A percentile compares a stretch with the other conserved stretches of the same genome.
Conservation (phyloP, 306 rosid species). For the apple (Malus domestica) region ASM211411v1 NC_041805.1:6888001-6888500, state of each 20-base stretch:
- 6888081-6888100: neutral
- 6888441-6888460: slow-evolving; percentile 73
- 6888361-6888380: neutral
- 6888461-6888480: slow-evolving; percentile 70
- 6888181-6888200: neutral
- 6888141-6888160: neutral
- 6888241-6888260: slow-evolving; percentile 90
- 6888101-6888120: neutral
- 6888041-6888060: neutral
- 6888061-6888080: neutral
- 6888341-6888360: slow-evolving; percentile 5
- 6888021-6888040: neutral
- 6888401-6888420: slow-evolving; percentile 26
- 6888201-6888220: slow-evolving; percentile 11
- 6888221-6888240: slow-evolving; percentile 56
- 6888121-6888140: neutral
- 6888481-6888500: slow-evolving; percentile 49
- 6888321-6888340: neutral
- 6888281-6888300: slow-evolving; percentile 62
- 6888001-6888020: neutral
- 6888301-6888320: slow-evolving; percentile 21
- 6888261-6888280: slow-evolving; percentile 80
- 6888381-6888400: slow-evolving; percentile 17
- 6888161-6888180: neutral
- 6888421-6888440: slow-evolving; percentile 76